These are phyloP conservation scores for Prasinococcaceae sp. DNA, from an alignment of 139 green algal species.

Conservation along the genomic window DNA sequence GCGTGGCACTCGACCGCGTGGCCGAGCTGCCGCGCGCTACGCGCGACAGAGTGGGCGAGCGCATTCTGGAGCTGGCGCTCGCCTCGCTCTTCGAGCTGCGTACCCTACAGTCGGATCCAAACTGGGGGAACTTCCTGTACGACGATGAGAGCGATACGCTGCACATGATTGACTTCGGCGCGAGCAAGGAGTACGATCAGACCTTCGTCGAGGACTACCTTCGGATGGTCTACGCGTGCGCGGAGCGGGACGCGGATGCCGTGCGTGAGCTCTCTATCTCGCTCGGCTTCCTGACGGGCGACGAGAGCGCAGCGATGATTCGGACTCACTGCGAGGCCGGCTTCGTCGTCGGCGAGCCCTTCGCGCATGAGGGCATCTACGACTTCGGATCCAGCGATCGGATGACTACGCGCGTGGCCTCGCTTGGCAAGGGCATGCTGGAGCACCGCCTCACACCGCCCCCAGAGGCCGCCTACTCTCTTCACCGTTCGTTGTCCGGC, in stretches of 20 bases:
- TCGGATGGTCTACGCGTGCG: conserved; percentile 78
- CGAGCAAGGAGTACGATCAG: conserved; percentile 50
- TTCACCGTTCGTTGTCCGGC: conserved; percentile 86
- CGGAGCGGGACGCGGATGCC: conserved; percentile 42
- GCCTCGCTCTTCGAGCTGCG: conserved; percentile 80
- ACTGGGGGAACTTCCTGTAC: conserved; percentile 95
- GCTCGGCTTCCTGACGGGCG: conserved; percentile 80
- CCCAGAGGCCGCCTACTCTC: conserved; percentile 80
- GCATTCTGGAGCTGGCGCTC: conserved; percentile 73
- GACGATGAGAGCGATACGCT: conserved; percentile 45
- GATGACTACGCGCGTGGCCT: conserved; percentile 1
- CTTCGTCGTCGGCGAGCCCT: conserved; percentile 78
- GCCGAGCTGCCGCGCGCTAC: conserved; percentile 42
- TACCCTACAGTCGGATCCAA: conserved; percentile 65
- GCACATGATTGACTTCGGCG: conserved; percentile 89
- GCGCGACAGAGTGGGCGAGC: conserved; percentile 44
- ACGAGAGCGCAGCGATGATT: conserved; percentile 52
- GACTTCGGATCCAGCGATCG: conserved; percentile 51
- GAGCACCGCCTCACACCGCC: conserved; percentile 78
- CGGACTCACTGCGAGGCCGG: conserved; percentile 78
- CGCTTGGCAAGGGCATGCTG: conserved; percentile 68
- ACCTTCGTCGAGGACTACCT: conserved; percentile 75
- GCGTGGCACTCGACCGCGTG: conserved; percentile 34
- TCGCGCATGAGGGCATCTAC: conserved; percentile 47
- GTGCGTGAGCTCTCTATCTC: conserved; percentile 48